Conservation (phyloP, 805 yeast genomes). For the Groenewaldozyma tartarivorans region DNA sequence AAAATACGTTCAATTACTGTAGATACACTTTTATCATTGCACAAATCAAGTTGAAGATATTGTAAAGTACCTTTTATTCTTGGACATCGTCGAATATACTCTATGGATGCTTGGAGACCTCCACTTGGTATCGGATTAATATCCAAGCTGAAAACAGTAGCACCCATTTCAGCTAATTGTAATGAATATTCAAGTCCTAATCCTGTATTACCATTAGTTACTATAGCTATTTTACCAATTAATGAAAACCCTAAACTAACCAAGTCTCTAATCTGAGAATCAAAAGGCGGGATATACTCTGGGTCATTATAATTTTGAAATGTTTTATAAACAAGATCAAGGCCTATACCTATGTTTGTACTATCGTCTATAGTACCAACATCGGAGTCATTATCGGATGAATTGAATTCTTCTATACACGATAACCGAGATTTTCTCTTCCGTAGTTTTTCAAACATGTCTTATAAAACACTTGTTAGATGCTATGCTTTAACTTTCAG, state of each 20-base stretch:
- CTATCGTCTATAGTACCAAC: no score
- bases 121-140: constrained; percentile 18
- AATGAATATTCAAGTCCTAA: constrained; percentile 36
- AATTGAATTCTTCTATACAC: no score
- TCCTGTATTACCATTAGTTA: constrained; percentile 38
- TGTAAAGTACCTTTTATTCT: constrained; percentile 26
- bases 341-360: background rate
- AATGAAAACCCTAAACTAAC: constrained; percentile 33
- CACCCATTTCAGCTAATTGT: constrained; percentile 36
- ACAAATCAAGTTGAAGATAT: constrained; percentile 40
- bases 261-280: constrained; percentile 15
- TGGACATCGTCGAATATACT: constrained; percentile 12
- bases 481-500: no score
- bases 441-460: no score
- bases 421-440: no score
- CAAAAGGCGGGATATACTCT: constrained; percentile 19
- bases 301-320: constrained; percentile 19
- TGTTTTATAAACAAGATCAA: background rate
- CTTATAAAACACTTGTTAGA: no score
- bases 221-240: constrained; percentile 33
- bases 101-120: constrained; percentile 19
- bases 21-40: constrained; percentile 31
- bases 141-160: constrained; percentile 31
- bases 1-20: constrained; percentile 38
- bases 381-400: no score